Conservation (phyloP, 176 grass and related monocot species). For the barley (Hordeum vulgare) region MorexV3_pseudomolecules_assembly NC_058521.1:28520440-28520939, state of each 20-base stretch:
- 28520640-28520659: conserved; percentile 41
- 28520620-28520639: conserved; percentile 41
- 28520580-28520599: conserved; percentile 5
- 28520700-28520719: conserved; percentile 35
- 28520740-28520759: conserved; percentile 48
- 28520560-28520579: background rate
- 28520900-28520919: background rate
- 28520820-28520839: background rate
- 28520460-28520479: conserved; percentile 62
- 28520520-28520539: conserved; percentile 49
- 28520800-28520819: conserved; percentile 15
- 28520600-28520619: conserved; percentile 1
- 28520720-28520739: conserved; percentile 63
- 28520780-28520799: background rate
- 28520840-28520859: background rate
- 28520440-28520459: conserved; percentile 67
- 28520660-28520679: conserved; percentile 19
- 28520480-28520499: conserved; percentile 64
- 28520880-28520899: background rate
- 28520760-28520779: background rate
- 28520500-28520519: conserved; percentile 60
- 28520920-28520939: background rate
- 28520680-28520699: conserved; percentile 35
- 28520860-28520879: conserved; percentile 1
- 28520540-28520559: conserved; percentile 15